Conservation (phyloP, 2,329 filamentous ascomycete genomes). For the Dothistroma septosporum region DNA sequence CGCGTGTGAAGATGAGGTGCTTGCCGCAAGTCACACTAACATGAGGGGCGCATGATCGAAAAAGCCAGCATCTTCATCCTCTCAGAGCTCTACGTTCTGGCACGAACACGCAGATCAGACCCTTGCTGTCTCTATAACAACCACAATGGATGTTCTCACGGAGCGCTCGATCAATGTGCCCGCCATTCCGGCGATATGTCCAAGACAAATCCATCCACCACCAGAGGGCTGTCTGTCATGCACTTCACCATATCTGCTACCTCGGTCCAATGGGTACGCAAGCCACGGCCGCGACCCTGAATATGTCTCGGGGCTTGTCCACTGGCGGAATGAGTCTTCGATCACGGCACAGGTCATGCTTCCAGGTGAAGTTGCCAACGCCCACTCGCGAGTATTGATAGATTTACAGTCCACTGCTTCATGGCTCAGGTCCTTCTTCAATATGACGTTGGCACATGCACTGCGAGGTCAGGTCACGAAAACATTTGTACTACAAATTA, state of each 20-base stretch:
- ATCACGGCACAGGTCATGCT: not conserved
- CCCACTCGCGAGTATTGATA: not conserved
- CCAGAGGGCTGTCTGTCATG: not conserved
- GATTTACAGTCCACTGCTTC: not conserved
- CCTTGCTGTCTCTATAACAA: not conserved
- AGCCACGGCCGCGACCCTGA: not conserved
- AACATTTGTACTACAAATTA: not conserved
- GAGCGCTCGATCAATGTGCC: not conserved
- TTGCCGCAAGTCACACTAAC: too few species aligned
- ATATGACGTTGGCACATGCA: not conserved
- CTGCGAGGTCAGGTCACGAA: not conserved
- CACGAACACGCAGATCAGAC: not conserved
- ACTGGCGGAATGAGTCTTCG: not conserved
- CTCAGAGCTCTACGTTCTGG: not conserved
- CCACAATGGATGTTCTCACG: not conserved
- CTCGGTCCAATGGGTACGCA: not conserved
- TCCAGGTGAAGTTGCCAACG: not conserved
- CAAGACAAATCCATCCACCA: not conserved
- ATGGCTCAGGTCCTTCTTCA: not conserved
- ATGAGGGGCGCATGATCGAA: too few species aligned
- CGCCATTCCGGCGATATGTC: not conserved
- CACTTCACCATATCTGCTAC: not conserved
- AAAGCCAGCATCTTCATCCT: too few species aligned
- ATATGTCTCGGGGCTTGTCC: not conserved
- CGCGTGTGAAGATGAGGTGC: too few species aligned